Percentiles rank a stretch among this genome's conserved stretches.
These are phyloP conservation scores for Yamadazyma sp. DNA, from an alignment of 805 yeast genomes.

Conservation along the genomic window DNA sequence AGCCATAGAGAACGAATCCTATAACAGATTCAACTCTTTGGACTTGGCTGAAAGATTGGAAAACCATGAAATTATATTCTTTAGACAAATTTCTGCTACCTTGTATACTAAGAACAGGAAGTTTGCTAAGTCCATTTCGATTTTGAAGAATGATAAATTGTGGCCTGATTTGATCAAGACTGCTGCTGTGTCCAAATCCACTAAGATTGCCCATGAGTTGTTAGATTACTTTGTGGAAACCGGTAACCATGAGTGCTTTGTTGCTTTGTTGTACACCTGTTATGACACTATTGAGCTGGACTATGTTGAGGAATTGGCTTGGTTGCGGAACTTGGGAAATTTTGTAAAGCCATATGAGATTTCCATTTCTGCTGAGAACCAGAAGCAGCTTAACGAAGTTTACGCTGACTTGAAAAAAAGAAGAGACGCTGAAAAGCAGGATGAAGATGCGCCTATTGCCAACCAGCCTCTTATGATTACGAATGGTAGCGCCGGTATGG, in stretches of 20 bases:
- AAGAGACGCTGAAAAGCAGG: conserved; percentile 53
- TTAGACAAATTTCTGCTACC: conserved; percentile 94
- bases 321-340: conserved; percentile 84
- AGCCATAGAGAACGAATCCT: conserved; percentile 72
- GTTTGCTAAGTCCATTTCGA: conserved; percentile 83
- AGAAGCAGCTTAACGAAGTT: conserved; percentile 60
- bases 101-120: conserved; percentile 93
- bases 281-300: conserved; percentile 80
- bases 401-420: conserved; percentile 70
- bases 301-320: conserved; percentile 81
- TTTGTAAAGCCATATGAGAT: conserved; percentile 91
- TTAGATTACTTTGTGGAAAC: conserved; percentile 92
- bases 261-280: conserved; percentile 83
- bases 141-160: conserved; percentile 86
- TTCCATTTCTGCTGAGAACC: conserved; percentile 79
- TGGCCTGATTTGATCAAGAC: conserved; percentile 95
- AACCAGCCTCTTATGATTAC: conserved; percentile 81
- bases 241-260: conserved; percentile 93
- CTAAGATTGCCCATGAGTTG: conserved; percentile 84
- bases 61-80: conserved; percentile 85
- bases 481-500: conserved; percentile 51
- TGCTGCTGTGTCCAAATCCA: conserved; percentile 75
- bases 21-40: conserved; percentile 88
- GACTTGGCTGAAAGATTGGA: conserved; percentile 92
- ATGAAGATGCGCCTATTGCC: conserved; percentile 45